These are phyloP conservation scores for Fusarium newnesense DNA, from an alignment of 2,329 filamentous ascomycete species.

Conservation along the genomic window DNA sequence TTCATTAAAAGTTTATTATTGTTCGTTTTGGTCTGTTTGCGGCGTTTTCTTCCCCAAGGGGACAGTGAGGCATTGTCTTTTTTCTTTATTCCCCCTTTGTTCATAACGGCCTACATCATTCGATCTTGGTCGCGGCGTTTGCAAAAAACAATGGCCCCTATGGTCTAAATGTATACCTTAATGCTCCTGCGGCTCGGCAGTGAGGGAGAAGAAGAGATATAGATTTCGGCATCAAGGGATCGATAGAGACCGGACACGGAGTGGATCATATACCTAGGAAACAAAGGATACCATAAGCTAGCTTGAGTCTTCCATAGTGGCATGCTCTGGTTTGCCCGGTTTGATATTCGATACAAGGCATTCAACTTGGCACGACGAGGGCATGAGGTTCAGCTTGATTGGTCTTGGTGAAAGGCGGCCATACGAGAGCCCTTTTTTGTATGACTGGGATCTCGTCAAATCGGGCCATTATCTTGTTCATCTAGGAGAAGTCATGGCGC, in stretches of 20 bases:
- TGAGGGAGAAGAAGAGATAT: constrained; percentile 34
- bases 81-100: constrained; percentile 29
- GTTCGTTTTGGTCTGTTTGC: constrained; percentile 22
- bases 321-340: constrained; percentile 23
- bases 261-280: constrained; percentile 2
- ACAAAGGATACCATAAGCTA: constrained; percentile 19
- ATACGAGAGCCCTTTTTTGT: not conserved
- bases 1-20: constrained; percentile 43
- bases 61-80: constrained; percentile 37
- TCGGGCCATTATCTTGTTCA: not conserved
- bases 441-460: not conserved
- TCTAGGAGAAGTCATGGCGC: not conserved
- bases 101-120: constrained; percentile 33
- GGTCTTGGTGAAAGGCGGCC: not conserved
- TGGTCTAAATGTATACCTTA: constrained; percentile 42
- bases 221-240: constrained; percentile 20
- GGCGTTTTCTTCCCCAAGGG: constrained; percentile 42
- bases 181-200: constrained; percentile 41
- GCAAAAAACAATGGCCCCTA: constrained; percentile 35
- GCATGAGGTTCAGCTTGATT: constrained; percentile 28
- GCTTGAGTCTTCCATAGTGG: constrained; percentile 14
- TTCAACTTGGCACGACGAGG: constrained; percentile 5
- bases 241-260: constrained; percentile 23
- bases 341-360: constrained; percentile 8
- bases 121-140: constrained; percentile 37